Conservation (phyloP, 1,284 basidiomycete species). For the Microstroma glucosiphilum region DNA sequence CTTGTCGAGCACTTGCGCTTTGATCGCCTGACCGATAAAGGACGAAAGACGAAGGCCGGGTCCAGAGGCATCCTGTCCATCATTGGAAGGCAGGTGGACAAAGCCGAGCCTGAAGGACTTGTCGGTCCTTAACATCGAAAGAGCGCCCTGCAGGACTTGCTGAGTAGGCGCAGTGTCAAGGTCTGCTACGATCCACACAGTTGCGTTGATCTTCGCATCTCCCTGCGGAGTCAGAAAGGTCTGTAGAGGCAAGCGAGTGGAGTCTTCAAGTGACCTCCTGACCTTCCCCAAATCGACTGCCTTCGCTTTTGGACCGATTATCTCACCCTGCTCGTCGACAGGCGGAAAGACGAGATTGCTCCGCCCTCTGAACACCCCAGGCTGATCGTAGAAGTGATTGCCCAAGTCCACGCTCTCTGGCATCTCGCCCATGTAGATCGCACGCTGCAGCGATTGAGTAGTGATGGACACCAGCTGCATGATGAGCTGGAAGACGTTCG, state of each 20-base stretch:
- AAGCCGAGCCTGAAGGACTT: slow-evolving; percentile 52
- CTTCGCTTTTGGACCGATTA: neutral
- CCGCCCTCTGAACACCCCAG: slow-evolving; percentile 63
- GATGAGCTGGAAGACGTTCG: slow-evolving; percentile 53
- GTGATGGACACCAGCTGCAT: slow-evolving; percentile 29
- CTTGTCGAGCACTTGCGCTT: neutral
- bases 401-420: slow-evolving; percentile 60
- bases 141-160: slow-evolving; percentile 60
- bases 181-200: slow-evolving; percentile 70
- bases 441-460: slow-evolving; percentile 26
- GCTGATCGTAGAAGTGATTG: slow-evolving; percentile 83
- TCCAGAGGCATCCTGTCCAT: neutral
- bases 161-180: slow-evolving; percentile 64
- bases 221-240: slow-evolving; percentile 63
- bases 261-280: neutral
- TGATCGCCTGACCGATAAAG: neutral
- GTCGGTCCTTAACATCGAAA: slow-evolving; percentile 54
- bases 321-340: slow-evolving; percentile 2
- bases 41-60: neutral
- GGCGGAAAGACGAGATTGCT: slow-evolving; percentile 62
- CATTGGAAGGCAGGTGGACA: slow-evolving; percentile 41
- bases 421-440: slow-evolving; percentile 65
- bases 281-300: slow-evolving; percentile 26
- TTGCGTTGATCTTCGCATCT: slow-evolving; percentile 48
- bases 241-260: slow-evolving; percentile 19